Conservation (phyloP, 441 rosid genomes). For the Dalechampia spathulata region DNA sequence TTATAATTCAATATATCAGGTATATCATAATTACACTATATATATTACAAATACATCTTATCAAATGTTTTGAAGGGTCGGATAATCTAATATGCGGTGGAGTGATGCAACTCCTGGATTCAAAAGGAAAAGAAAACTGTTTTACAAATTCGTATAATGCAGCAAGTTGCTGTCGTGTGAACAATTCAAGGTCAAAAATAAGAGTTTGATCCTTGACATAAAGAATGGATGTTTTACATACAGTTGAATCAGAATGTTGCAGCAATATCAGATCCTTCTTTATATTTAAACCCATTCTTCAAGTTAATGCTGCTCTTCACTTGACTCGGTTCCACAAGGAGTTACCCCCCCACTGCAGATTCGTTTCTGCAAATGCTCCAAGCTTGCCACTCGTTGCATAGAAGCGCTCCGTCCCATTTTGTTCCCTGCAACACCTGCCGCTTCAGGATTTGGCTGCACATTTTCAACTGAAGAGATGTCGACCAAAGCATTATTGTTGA, state of each 20-base stretch:
- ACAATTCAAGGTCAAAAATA: conserved; percentile 6
- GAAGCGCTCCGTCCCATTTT: conserved; percentile 63
- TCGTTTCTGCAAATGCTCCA: conserved; percentile 86
- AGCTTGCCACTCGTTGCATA: conserved; percentile 77
- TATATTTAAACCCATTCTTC: not conserved
- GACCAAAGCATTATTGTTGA: conserved; percentile 36
- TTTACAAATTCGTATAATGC: too few relatives aligned
- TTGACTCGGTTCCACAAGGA: conserved; percentile 21
- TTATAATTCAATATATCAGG: too few relatives aligned
- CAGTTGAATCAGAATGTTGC: not conserved
- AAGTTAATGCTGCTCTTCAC: conserved; percentile 26
- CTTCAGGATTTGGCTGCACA: conserved; percentile 22
- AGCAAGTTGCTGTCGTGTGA: not conserved
- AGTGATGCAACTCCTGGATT: too few relatives aligned
- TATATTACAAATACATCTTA: too few relatives aligned
- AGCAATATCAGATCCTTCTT: conserved; percentile 6
- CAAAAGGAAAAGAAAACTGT: too few relatives aligned
- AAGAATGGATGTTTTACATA: conserved; percentile 4
- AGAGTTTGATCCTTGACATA: not conserved
- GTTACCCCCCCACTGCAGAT: conserved; percentile 34
- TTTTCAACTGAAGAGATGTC: conserved; percentile 44
- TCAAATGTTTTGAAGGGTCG: too few relatives aligned
- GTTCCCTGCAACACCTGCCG: conserved; percentile 22
- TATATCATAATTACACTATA: too few relatives aligned
- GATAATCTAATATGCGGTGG: too few relatives aligned